A percentile compares a stretch with the other conserved stretches of the same genome.
Evolutionary conservation across 73 alveolate genomes (phyloP).

Genomic region (Breviolum minutum): DNA sequence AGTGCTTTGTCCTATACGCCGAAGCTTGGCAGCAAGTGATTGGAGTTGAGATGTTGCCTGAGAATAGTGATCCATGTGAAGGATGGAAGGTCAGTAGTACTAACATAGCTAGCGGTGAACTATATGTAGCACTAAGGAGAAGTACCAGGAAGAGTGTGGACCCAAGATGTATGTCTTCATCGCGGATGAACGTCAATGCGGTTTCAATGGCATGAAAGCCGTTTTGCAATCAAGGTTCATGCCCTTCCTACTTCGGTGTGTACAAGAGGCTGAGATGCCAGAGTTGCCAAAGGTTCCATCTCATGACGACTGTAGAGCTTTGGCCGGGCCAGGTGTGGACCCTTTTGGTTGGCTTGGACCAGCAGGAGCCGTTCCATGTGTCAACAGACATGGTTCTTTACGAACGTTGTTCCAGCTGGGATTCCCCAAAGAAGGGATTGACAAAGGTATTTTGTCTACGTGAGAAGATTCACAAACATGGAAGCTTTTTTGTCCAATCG

Average conservation of each 20-base stretch:
- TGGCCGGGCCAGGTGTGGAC: constrained; percentile 45
- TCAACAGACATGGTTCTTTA: no score
- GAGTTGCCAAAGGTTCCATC: neutral
- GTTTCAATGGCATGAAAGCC: neutral
- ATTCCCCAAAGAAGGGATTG: neutral
- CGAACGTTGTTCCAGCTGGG: neutral
- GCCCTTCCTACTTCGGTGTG: constrained; percentile 91
- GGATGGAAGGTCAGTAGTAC: neutral
- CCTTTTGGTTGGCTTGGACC: constrained; percentile 74
- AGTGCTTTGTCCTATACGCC: constrained; percentile 66
- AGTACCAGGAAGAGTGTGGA: constrained; percentile 80
- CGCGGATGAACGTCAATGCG: no score
- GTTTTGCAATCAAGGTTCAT: constrained; percentile 39
- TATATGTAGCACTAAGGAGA: neutral
- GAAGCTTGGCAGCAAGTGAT: constrained; percentile 43
- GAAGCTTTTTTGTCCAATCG: neutral
- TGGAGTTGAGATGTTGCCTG: neutral
- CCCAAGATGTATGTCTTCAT: neutral
- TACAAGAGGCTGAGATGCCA: constrained; percentile 53
- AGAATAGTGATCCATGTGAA: neutral
- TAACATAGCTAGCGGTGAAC: neutral
- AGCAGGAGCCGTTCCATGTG: constrained; percentile 27
- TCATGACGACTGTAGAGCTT: neutral
- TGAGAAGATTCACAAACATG: no score
- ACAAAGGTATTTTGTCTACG: no score